Evolutionary conservation across 2,329 filamentous ascomycete species (phyloP).

Genomic region (Raffaelea albimanens): DNA sequence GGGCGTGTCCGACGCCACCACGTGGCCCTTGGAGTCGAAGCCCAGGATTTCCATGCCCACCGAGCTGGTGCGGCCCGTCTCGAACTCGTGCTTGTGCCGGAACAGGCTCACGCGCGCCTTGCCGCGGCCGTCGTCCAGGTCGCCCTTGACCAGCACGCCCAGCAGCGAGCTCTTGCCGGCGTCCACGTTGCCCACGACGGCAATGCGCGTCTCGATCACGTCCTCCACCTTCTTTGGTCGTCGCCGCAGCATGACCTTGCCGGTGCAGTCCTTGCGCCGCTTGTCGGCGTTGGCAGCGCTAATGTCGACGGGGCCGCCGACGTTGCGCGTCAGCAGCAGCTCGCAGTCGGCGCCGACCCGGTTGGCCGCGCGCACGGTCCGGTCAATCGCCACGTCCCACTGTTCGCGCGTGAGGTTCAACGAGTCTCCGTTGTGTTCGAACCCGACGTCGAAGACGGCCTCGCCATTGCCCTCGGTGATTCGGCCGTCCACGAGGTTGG

Average conservation of each 20-base stretch:
- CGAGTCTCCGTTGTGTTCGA: constrained; percentile 79
- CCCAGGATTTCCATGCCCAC: constrained; percentile 99
- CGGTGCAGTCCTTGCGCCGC: constrained; percentile 59
- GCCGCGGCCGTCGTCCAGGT: constrained; percentile 87
- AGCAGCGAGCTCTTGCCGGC: constrained; percentile 95
- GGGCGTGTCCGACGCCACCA: constrained; percentile 71
- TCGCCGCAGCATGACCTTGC: constrained; percentile 79
- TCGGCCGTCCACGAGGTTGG: constrained; percentile 55
- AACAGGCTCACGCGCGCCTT: constrained; percentile 93
- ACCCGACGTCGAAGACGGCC: constrained; percentile 81
- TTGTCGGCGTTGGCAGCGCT: constrained; percentile 42
- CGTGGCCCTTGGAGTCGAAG: constrained; percentile 78
- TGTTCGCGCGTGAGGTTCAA: constrained; percentile 68
- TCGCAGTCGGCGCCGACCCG: constrained; percentile 64
- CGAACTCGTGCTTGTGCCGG: constrained; percentile 94
- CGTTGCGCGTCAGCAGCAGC: constrained; percentile 80
- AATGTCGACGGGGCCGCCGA: constrained; percentile 68
- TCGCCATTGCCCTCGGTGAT: constrained; percentile 81
- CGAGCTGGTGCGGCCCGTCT: constrained; percentile 88
- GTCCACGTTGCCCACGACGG: constrained; percentile 95
- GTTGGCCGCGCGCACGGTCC: constrained; percentile 57
- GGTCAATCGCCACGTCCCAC: constrained; percentile 63
- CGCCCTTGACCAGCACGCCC: constrained; percentile 90
- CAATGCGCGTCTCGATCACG: constrained; percentile 91
- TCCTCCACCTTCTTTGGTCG: constrained; percentile 67